Evolutionary conservation across 1,139 yeast species (phyloP).

Genomic region (Neolecta irregularis): DNA sequence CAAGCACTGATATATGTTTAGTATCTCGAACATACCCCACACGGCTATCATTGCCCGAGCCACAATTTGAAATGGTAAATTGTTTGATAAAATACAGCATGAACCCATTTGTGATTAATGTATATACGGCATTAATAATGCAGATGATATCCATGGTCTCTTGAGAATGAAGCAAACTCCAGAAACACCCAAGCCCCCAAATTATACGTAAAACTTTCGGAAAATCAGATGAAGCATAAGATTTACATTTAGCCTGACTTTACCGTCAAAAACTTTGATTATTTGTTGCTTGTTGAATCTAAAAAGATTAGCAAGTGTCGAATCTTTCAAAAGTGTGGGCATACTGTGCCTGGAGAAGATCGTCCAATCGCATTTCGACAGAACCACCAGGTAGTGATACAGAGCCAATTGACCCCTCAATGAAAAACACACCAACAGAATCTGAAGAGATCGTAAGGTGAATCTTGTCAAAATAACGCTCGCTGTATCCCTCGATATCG

Average conservation of each 20-base stretch:
- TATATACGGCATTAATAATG: too few species aligned
- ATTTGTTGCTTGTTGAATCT: constrained; percentile 30
- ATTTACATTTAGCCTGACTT: constrained; percentile 51
- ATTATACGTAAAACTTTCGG: constrained; percentile 41
- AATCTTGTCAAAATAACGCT: constrained; percentile 47
- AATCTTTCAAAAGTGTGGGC: neutral
- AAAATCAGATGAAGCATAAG: constrained; percentile 52
- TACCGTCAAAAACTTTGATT: constrained; percentile 45
- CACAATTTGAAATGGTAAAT: too few species aligned
- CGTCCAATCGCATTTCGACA: constrained; percentile 44
- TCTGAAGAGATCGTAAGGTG: constrained; percentile 67
- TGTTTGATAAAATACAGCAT: too few species aligned
- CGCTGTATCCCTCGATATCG: constrained; percentile 33
- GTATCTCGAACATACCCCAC: too few species aligned
- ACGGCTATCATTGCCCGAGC: too few species aligned
- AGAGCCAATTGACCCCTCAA: constrained; percentile 47
- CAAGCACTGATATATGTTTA: too few species aligned
- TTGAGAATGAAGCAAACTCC: too few species aligned
- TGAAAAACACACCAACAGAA: constrained; percentile 51
- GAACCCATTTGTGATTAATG: too few species aligned
- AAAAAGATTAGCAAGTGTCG: constrained; percentile 1
- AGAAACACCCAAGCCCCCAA: too few species aligned
- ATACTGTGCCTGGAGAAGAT: constrained; percentile 52
- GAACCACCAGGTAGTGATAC: constrained; percentile 37
- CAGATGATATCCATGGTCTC: too few species aligned